Conservation (phyloP, 1,284 basidiomycete genomes). For the Ceratobasidium theobromae region DNA sequence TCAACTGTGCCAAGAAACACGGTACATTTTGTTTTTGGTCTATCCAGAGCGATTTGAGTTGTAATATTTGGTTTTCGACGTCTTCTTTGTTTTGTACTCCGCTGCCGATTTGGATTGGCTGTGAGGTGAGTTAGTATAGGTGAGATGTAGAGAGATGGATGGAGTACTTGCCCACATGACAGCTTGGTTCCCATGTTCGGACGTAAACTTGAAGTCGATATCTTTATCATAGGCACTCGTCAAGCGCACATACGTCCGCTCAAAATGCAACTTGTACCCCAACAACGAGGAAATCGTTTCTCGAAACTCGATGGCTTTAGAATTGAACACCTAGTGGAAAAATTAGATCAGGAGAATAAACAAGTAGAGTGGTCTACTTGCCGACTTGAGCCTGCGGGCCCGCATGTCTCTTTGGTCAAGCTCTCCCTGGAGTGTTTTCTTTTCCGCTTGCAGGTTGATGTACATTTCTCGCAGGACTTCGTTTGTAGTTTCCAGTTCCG, state of each 20-base stretch:
- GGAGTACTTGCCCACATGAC: constrained; percentile 17
- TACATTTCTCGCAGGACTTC: constrained; percentile 67
- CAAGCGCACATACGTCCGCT: constrained; percentile 79
- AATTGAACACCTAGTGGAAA: constrained; percentile 57
- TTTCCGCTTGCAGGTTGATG: constrained; percentile 64
- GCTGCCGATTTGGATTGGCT: constrained; percentile 29
- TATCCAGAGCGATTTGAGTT: constrained; percentile 36
- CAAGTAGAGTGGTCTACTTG: constrained; percentile 39
- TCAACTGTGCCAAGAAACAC: constrained; percentile 36
- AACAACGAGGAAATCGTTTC: constrained; percentile 78
- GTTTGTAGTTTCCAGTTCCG: constrained; percentile 6
- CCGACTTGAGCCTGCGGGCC: constrained; percentile 69
- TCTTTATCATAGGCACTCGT: constrained; percentile 71
- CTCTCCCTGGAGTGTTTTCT: constrained; percentile 57
- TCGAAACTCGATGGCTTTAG: constrained; percentile 78
- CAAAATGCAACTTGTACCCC: constrained; percentile 82
- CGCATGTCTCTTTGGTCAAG: constrained; percentile 76
- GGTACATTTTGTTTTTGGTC: constrained; percentile 36
- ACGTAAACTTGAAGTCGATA: constrained; percentile 26
- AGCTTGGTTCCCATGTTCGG: constrained; percentile 26
- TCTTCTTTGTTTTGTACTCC: constrained; percentile 28
- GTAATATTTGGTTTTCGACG: constrained; percentile 23
- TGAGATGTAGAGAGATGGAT: not conserved
- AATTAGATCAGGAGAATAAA: not conserved
- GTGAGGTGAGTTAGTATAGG: not conserved